Percentiles rank a stretch among this genome's conserved stretches.
phyloP scores from a whole-genome alignment of 805 yeast genomes.

The Schwanniomyces vanrijiae region DNA sequence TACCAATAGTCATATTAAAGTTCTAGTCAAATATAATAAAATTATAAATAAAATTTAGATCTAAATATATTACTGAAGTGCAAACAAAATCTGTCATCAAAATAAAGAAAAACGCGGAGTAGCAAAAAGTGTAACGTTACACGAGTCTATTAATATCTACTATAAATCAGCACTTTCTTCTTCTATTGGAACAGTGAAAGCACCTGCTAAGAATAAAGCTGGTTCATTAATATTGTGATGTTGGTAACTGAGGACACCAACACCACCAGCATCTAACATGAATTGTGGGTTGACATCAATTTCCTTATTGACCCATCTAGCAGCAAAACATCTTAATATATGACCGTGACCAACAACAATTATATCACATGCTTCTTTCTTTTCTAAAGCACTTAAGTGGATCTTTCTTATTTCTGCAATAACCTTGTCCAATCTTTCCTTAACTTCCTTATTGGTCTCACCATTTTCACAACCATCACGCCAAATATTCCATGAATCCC shows the following conservation, averaged over 20 bases:
- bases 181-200: slow-evolving; percentile 71
- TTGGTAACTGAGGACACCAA: slow-evolving; percentile 87
- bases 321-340: slow-evolving; percentile 83
- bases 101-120: background rate
- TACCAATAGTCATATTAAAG: slow-evolving; percentile 4
- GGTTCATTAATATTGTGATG: slow-evolving; percentile 86
- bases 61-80: background rate
- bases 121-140: slow-evolving; percentile 3
- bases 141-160: background rate
- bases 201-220: slow-evolving; percentile 81
- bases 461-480: slow-evolving; percentile 92
- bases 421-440: slow-evolving; percentile 67
- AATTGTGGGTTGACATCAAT: slow-evolving; percentile 71
- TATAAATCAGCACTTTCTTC: slow-evolving; percentile 14
- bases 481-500: slow-evolving; percentile 76
- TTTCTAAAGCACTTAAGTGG: slow-evolving; percentile 54
- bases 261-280: slow-evolving; percentile 92
- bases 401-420: slow-evolving; percentile 63
- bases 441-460: slow-evolving; percentile 66
- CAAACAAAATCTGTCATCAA: slow-evolving; percentile 1
- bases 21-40: background rate
- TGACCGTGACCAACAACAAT: slow-evolving; percentile 93
- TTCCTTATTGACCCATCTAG: slow-evolving; percentile 76
- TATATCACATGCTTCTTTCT: slow-evolving; percentile 63
- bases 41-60: background rate